Base-by-base conservation (phyloP, 2,329 filamentous ascomycete genomes). In the Fusarium neocosmosporiellum region DNA sequence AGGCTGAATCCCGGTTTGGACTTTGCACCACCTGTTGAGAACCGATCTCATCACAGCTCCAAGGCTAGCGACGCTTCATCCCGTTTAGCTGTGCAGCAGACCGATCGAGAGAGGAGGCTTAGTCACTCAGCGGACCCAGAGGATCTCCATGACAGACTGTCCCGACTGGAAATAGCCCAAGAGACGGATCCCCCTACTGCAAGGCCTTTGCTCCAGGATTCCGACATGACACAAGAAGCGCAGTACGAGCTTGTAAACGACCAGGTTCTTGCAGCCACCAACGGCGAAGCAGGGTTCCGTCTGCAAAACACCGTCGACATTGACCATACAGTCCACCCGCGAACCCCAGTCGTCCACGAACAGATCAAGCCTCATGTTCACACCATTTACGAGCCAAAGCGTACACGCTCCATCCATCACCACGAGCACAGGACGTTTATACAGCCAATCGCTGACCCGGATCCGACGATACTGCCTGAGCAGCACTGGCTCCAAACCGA, bases 401-500 rank as follows among this genome's bases (percentile, higher is more conserved):
- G 75, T n/a, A 76, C 76, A 6, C 61, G 69, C 0, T 77, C 75
- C 2, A 72, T 76, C 16, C 76, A 77, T 22, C n/a, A 68, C 7
- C 71, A 78, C 36, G 77, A 78, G 31, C 71, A 78, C 66, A 59
- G 33, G 9, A 72, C 61, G 2, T 11, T 66, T 16, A 71, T 76
- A 4, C 77, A 78, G n/a, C 77, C 77, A 4, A 75, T 78, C 8
- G 63, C 67, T 20, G 75, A 78, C 8, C 72, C 75, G 2, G 61
- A 69, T 14, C 74, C 74, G 6, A 72, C 66, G 9, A 43, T 77
- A 7, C 59, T 75, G n/a, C 75, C 75, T 22, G 67, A 66, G 18
- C 65, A 73, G 36, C 75, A 77, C 34, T 77, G 75, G 70, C 60
- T 75, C 13, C 64, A 71, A 22, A 66, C 76, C 13, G 57, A 67